Percentiles rank a stretch among this genome's conserved stretches.
phyloP scores from a whole-genome alignment of 192 early-diverging fungal genomes.

The Podila clonocystis region DNA sequence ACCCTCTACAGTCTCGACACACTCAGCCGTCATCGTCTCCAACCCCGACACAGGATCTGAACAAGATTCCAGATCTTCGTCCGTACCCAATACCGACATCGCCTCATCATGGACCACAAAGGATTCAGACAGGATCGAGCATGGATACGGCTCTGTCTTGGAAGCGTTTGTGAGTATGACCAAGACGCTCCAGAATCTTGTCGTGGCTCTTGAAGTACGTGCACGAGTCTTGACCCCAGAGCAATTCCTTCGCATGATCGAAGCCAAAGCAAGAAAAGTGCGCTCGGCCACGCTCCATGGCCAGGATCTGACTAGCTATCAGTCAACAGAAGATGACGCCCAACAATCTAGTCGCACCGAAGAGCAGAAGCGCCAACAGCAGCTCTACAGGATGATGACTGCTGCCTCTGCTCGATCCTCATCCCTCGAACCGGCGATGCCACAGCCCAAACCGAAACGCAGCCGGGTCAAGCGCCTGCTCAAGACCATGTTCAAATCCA shows the following conservation, averaged over 20 bases:
- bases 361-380: background rate
- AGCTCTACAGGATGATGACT: background rate
- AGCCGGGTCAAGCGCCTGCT: background rate
- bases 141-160: background rate
- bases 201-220: constrained; percentile 11
- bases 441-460: background rate
- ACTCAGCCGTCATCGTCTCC: too few species aligned
- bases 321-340: background rate
- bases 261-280: background rate
- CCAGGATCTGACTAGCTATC: background rate
- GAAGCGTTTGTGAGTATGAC: constrained; percentile 15
- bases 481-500: background rate
- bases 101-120: background rate
- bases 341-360: background rate
- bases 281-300: background rate
- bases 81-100: background rate
- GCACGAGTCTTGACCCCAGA: constrained; percentile 21
- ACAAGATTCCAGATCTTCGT: background rate
- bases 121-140: background rate
- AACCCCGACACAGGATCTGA: too few species aligned
- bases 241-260: background rate
- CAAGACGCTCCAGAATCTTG: constrained; percentile 35
- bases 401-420: background rate
- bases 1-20: too few species aligned
- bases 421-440: background rate